Percentiles rank a stretch among this genome's conserved stretches.
Conservation (phyloP, 352 stramenopile species). For the Phytophthora litchii region DNA sequence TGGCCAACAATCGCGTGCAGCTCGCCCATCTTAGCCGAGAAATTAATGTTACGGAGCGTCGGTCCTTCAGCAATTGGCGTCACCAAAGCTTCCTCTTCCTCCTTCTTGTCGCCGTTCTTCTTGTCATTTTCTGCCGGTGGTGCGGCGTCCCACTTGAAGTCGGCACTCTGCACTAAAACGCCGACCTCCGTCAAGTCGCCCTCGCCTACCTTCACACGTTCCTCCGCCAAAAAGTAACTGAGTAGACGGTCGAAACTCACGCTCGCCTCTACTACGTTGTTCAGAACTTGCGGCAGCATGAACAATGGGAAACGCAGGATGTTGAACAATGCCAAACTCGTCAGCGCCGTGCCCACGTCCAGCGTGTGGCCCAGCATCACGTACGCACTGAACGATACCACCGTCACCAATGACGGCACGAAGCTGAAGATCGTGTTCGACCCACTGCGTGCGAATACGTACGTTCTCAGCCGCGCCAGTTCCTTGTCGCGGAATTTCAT, state of each 20-base stretch:
- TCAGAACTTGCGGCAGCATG: slow-evolving; percentile 58
- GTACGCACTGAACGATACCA: slow-evolving; percentile 59
- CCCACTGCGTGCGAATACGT: slow-evolving; percentile 48
- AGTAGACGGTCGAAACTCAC: slow-evolving; percentile 56
- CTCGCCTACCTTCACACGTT: slow-evolving; percentile 68
- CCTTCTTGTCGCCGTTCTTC: slow-evolving; percentile 47
- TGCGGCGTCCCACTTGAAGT: slow-evolving; percentile 76
- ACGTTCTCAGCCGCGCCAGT: slow-evolving; percentile 75
- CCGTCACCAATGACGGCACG: slow-evolving; percentile 54
- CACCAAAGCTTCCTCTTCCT: slow-evolving; percentile 32
- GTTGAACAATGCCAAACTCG: slow-evolving; percentile 68
- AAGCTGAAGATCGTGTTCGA: slow-evolving; percentile 67
- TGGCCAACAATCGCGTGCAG: slow-evolving; percentile 61
- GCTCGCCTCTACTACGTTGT: slow-evolving; percentile 35
- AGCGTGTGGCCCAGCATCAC: slow-evolving; percentile 62
- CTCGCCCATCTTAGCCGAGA: slow-evolving; percentile 74
- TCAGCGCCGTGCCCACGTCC: slow-evolving; percentile 57
- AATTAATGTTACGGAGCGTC: slow-evolving; percentile 59
- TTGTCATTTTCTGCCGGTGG: slow-evolving; percentile 24
- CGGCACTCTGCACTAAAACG: slow-evolving; percentile 52
- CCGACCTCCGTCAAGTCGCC: slow-evolving; percentile 82
- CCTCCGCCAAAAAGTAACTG: slow-evolving; percentile 72
- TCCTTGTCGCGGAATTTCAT: slow-evolving; percentile 74
- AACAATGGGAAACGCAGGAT: slow-evolving; percentile 72
- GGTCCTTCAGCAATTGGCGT: slow-evolving; percentile 28